phyloP scores from a whole-genome alignment of 305 asterid species.

The Plantago lanceolata region DNA sequence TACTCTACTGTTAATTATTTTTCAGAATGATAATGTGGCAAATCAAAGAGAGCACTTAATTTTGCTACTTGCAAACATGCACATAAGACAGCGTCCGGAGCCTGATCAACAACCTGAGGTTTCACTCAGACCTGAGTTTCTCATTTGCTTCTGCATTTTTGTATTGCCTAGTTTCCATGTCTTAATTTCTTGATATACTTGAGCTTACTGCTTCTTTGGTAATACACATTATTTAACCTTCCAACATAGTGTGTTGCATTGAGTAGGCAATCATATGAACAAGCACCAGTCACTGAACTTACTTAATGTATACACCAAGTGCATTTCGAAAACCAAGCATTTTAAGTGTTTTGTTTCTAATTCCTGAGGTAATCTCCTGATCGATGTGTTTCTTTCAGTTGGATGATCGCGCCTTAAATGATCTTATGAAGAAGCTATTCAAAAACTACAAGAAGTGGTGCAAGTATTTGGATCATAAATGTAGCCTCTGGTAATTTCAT shows the following conservation, averaged over 20 bases:
- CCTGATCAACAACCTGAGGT: slow-evolving; percentile 98
- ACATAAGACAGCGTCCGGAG: slow-evolving; percentile 87
- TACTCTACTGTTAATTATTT: neutral
- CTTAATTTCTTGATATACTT: too few species aligned
- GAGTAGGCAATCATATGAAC: too few species aligned
- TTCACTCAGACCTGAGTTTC: slow-evolving; percentile 20
- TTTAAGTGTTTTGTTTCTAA: neutral
- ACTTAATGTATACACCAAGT: neutral
- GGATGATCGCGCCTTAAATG: slow-evolving; percentile 92
- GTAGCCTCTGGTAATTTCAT: slow-evolving; percentile 69
- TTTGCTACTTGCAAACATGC: slow-evolving; percentile 93
- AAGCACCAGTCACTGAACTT: too few species aligned
- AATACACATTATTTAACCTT: too few species aligned
- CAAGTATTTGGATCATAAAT: slow-evolving; percentile 90
- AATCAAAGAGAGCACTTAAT: slow-evolving; percentile 98
- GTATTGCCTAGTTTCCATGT: too few species aligned
- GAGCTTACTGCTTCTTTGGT: too few species aligned
- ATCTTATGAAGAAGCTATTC: slow-evolving; percentile 95
- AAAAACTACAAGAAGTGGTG: slow-evolving; percentile 98
- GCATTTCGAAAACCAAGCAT: neutral
- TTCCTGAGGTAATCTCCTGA: neutral
- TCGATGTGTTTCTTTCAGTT: slow-evolving; percentile 36
- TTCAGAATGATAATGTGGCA: slow-evolving; percentile 89
- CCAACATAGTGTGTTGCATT: too few species aligned
- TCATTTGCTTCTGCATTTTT: slow-evolving; percentile 11